Conservation (phyloP, 352 stramenopile species). For the Globisporangium spinosum region DNA sequence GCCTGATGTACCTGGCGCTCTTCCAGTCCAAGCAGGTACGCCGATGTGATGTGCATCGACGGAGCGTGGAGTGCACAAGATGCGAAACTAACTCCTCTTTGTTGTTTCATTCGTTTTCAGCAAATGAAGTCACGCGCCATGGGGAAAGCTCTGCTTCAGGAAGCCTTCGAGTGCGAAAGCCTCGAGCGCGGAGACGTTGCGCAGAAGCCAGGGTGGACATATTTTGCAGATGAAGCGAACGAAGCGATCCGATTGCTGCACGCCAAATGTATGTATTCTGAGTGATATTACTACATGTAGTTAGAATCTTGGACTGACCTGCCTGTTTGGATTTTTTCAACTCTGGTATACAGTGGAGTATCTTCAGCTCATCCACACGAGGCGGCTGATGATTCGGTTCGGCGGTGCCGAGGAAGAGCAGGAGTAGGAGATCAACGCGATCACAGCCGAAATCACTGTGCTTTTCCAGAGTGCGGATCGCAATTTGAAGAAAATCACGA, state of each 20-base stretch:
- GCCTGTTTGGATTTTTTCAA: neutral
- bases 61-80: too few relatives aligned
- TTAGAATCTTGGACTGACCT: neutral
- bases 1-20: slow-evolving; percentile 36
- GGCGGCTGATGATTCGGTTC: slow-evolving; percentile 81
- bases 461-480: slow-evolving; percentile 71
- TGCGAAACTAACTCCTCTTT: too few relatives aligned
- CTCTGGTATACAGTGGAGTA: slow-evolving; percentile 54
- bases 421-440: slow-evolving; percentile 63
- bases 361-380: slow-evolving; percentile 70
- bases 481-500: slow-evolving; percentile 67
- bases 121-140: slow-evolving; percentile 48
- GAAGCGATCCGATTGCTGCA: slow-evolving; percentile 61
- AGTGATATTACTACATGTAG: too few relatives aligned
- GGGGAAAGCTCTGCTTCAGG: slow-evolving; percentile 62
- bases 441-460: slow-evolving; percentile 59
- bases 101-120: slow-evolving; percentile 13
- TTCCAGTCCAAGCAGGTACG: slow-evolving; percentile 55
- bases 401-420: slow-evolving; percentile 61
- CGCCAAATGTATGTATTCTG: slow-evolving; percentile 50
- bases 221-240: slow-evolving; percentile 59
- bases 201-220: slow-evolving; percentile 56
- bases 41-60: neutral
- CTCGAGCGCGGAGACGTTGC: slow-evolving; percentile 27
- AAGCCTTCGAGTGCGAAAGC: slow-evolving; percentile 35